Percentiles rank a stretch among this genome's conserved stretches.
phyloP scores from a whole-genome alignment of 192 early-diverging fungal genomes.

The Diversispora eburnea region DNA sequence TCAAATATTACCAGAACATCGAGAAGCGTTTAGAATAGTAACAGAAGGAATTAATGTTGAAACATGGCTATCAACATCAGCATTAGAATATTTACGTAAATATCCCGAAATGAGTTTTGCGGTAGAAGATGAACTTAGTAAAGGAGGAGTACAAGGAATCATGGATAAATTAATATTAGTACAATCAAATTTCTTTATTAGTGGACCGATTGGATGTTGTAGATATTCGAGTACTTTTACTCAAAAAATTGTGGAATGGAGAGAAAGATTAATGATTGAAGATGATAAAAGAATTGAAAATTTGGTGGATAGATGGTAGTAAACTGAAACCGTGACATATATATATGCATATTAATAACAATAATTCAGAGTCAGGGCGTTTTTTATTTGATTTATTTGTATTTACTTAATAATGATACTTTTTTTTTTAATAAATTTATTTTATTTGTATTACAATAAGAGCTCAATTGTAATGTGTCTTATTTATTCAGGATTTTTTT shows the following conservation, averaged over 20 bases:
- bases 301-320: neutral
- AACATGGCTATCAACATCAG: neutral
- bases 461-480: too few species aligned
- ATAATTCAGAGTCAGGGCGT: too few species aligned
- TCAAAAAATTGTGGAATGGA: neutral
- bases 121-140: neutral
- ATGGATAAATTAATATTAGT: neutral
- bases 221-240: neutral
- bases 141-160: neutral
- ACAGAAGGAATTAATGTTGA: neutral
- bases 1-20: conserved; percentile 27
- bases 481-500: too few species aligned
- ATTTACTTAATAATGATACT: too few species aligned
- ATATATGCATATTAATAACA: too few species aligned
- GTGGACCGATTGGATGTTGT: neutral
- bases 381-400: too few species aligned
- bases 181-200: neutral
- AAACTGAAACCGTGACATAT: too few species aligned
- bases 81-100: neutral
- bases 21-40: conserved; percentile 34
- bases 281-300: neutral
- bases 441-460: too few species aligned
- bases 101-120: neutral
- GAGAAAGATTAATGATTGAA: neutral
- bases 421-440: too few species aligned